Evolutionary conservation across 2,329 filamentous ascomycete species (phyloP), one percentile per base, ranked within the genome.

Genomic region (Cladosporium velox): DNA sequence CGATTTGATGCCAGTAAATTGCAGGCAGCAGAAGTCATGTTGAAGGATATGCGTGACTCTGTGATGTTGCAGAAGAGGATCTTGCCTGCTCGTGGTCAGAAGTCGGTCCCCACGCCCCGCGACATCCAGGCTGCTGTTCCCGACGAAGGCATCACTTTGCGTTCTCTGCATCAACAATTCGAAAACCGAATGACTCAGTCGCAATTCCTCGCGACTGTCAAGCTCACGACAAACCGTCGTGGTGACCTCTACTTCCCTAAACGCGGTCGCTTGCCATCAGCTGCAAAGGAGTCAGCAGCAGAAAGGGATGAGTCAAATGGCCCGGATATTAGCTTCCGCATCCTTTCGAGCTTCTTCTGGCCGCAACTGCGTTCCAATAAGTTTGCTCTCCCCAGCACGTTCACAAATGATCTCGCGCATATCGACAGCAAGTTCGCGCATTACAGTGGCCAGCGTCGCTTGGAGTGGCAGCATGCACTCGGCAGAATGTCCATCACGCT

Each of bases 1-100:
- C 88, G 93, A 10, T 93, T 97, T 65, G 94, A 94, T 28, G 92
- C 97, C 70, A 85, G 86, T 32, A 88, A 92, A 18, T 82, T 99
- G 55, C 95, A 98, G 76, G 91, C 91, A 59, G 97, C 93, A 77
- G 94, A 99, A 75, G 95, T 99, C 73, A 99, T 99, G 95, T 86
- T 99, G 66, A 91, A 90, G 69, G 95, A 99, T 76, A 91, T 98
- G 41, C 86, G 91, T 70, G 93, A 97, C 67, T 91, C 97, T 74
- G 80, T 83, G 8, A 81, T 85, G 14, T 87, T 97, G 57, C 83
- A 87, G 51, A 72, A 67, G 38, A 70, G 72, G 3, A 67, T 77
- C 73, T 77, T 69, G 67, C 71, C 65, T 70, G 63, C 67, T 66
- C 72, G 59, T 60, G 72, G 64, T 77, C 74, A 21, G 30, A 60